Evolutionary conservation across 441 rosid genomes (phyloP), one percentile per base, ranked within the genome.

Genomic region (Erysimum pusillum): DNA sequence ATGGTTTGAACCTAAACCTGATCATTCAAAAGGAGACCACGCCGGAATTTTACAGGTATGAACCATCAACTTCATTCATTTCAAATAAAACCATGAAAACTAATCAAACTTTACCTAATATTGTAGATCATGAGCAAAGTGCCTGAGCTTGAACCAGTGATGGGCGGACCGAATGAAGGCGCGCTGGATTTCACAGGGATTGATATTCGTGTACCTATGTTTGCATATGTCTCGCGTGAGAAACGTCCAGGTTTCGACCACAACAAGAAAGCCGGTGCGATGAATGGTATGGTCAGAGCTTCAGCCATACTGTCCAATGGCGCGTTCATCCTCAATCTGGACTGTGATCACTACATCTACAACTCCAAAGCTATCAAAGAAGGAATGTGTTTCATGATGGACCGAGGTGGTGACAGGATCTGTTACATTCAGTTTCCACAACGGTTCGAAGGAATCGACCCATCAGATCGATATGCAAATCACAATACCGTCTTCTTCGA

Each of bases 301-400:
- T 91, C 96, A 4, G 97, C 98, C 7, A 82, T 93, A 18, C 12
- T 93, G 22, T 91, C 98, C 45, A 91, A 93, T 36, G 98, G 98
- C 7, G 91, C 98, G 0, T 93, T 93, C 57, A 93, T 93, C 59
- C 90, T 93, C 44, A 93, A 93, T 72, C 69, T 93, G 42, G 97
- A 93, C 53, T 93, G 98, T 83, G 98, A 93, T 76, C 98, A 93
- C 77, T 93, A 93, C 77, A 51, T 93, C 38, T 91, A 87, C 74
- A 93, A 93, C 77, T 88, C 87, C 12, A 61, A 71, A 62, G 97
- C 98, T 49, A 80, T 93, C 74, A 89, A 67, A 75, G 98, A 93
- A 58, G 98, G 97, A 18, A 91, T 93, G 89, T 93, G 98, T 76
- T 93, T 91, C 83, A 91, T 91, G 98, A 91, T 93, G 97, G 98